phyloP scores from a whole-genome alignment of 495 filamentous ascomycete species.

The Neohortaea acidophila region DNA sequence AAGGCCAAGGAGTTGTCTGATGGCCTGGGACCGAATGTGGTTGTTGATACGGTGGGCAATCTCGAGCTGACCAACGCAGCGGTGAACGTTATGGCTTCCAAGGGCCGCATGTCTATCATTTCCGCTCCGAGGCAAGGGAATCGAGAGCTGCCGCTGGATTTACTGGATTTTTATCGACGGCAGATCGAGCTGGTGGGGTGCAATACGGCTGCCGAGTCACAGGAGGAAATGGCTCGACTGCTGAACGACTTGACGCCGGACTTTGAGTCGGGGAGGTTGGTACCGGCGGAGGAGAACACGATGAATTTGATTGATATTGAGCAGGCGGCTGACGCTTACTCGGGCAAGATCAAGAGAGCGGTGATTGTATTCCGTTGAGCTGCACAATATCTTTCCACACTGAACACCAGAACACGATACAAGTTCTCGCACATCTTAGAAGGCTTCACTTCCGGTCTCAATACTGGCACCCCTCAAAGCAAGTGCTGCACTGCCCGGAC shows the following conservation, averaged over 20 bases:
- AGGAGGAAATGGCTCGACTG: conserved; percentile 13
- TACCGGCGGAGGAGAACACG: conserved; percentile 16
- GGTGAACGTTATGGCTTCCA: conserved; percentile 17
- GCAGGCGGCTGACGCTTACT: conserved; percentile 16
- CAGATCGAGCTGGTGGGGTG: conserved; percentile 21
- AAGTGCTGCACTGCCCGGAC: conserved; percentile 9
- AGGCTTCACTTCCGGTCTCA: no score
- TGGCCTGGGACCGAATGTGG: conserved; percentile 24
- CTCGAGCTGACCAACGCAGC: conserved; percentile 18
- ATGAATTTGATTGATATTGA: conserved; percentile 18
- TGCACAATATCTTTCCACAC: no score
- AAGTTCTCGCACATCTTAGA: no score
- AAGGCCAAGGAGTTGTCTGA: conserved; percentile 19
- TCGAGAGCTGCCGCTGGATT: conserved; percentile 21
- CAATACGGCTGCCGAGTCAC: conserved; percentile 19
- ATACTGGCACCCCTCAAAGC: no score
- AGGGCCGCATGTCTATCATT: conserved; percentile 23
- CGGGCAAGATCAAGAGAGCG: conserved; percentile 8
- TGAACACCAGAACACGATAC: no score
- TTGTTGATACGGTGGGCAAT: conserved; percentile 25
- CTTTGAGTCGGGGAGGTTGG: conserved; percentile 22
- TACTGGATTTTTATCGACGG: conserved; percentile 23
- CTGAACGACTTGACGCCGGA: conserved; percentile 8
- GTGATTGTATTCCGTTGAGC: conserved; percentile 2
- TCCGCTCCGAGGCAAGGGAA: conserved; percentile 20